Evolutionary conservation across 176 grass and related monocot species (phyloP).

Genomic region (Eleusine indica): DNA sequence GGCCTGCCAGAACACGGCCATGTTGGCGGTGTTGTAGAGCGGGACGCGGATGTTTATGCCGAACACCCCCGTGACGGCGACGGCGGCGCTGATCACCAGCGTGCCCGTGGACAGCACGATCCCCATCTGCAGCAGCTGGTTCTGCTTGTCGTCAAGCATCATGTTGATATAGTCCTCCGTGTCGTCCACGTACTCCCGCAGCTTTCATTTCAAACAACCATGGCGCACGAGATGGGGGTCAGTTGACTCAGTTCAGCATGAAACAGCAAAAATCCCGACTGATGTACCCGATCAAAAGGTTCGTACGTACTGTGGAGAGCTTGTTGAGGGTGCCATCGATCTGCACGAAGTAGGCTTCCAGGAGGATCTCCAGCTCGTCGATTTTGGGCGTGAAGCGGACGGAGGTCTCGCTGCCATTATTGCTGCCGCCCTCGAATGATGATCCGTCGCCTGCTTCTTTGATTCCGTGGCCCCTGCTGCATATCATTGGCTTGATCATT

Average conservation of each 20-base stretch:
- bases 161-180: constrained; percentile 89
- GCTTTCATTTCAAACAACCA: neutral
- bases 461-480: neutral
- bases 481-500: neutral
- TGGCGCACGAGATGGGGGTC: too few species aligned
- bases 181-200: constrained; percentile 80
- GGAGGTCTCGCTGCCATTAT: neutral
- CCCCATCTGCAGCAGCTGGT: constrained; percentile 86
- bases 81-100: constrained; percentile 49
- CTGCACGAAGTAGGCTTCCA: constrained; percentile 82
- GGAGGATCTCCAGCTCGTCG: constrained; percentile 73
- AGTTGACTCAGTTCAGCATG: neutral
- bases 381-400: constrained; percentile 50
- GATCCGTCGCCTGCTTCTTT: neutral
- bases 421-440: neutral
- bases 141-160: constrained; percentile 85
- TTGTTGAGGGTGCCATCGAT: constrained; percentile 68
- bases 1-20: constrained; percentile 41
- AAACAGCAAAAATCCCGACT: neutral
- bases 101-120: constrained; percentile 65
- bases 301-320: constrained; percentile 44
- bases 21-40: constrained; percentile 36
- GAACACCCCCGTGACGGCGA: constrained; percentile 44
- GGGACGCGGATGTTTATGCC: constrained; percentile 64
- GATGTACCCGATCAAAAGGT: neutral